Conservation (phyloP, 2,329 filamentous ascomycete genomes). For the Atkinsonella hypoxylon region DNA sequence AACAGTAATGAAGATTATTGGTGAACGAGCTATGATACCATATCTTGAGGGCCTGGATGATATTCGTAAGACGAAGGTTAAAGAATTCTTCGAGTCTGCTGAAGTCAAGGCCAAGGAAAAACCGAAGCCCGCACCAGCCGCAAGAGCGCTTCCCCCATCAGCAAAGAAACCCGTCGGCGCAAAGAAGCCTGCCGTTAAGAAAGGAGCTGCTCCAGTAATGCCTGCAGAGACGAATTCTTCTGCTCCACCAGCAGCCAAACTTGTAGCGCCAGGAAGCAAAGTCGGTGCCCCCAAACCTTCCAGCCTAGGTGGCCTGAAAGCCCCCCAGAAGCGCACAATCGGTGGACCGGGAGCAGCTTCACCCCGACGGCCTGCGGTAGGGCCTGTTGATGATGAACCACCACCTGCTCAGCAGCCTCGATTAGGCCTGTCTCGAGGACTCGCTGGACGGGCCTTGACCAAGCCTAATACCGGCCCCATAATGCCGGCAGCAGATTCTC, state of each 20-base stretch:
- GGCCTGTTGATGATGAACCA: conserved; percentile 44
- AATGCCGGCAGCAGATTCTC: conserved; percentile 39
- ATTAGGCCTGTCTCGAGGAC: conserved; percentile 59
- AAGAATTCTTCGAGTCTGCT: conserved; percentile 68
- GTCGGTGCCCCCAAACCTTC: conserved; percentile 42
- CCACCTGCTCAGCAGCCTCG: conserved; percentile 49
- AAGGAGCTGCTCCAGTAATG: conserved; percentile 29
- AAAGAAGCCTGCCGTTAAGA: conserved; percentile 32
- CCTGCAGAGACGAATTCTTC: conserved; percentile 38
- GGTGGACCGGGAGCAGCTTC: conserved; percentile 38
- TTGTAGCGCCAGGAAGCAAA: conserved; percentile 34
- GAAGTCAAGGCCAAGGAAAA: conserved; percentile 46
- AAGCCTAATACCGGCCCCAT: conserved; percentile 51
- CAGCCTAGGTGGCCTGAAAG: conserved; percentile 45
- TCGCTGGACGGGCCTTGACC: conserved; percentile 74
- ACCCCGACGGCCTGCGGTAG: conserved; percentile 38
- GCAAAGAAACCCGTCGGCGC: conserved; percentile 36
- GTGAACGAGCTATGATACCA: conserved; percentile 87
- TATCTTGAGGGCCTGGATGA: conserved; percentile 89
- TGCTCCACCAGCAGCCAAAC: conserved; percentile 45
- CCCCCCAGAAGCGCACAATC: conserved; percentile 43
- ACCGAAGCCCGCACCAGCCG: conserved; percentile 65
- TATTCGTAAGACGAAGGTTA: conserved; percentile 89
- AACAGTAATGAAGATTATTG: conserved; percentile 97
- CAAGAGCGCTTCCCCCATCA: conserved; percentile 33